phyloP scores from a whole-genome alignment of 2,329 filamentous ascomycete genomes.

The Sclerotinia borealis region DNA sequence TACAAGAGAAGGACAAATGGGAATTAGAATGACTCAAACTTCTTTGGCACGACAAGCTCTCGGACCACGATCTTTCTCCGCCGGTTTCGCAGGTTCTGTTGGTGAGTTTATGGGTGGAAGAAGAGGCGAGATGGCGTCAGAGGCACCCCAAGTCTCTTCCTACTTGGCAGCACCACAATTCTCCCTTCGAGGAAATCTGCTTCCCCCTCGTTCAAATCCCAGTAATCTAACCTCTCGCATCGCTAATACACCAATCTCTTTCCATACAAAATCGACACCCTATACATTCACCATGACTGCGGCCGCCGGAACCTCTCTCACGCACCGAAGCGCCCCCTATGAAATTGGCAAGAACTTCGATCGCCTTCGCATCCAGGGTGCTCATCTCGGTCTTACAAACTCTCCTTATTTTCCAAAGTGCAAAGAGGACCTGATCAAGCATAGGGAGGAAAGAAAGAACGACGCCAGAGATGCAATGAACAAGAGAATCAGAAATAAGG shows the following conservation, averaged over 20 bases:
- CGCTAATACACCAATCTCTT: background rate
- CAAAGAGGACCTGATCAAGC: background rate
- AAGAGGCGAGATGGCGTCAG: background rate
- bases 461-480: background rate
- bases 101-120: background rate
- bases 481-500: background rate
- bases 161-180: background rate
- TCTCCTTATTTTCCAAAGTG: background rate
- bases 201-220: background rate
- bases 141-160: background rate
- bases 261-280: background rate
- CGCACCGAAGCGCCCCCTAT: background rate
- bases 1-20: background rate
- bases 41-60: background rate
- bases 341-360: background rate
- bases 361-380: background rate
- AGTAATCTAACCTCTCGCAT: no score
- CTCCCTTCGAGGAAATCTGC: background rate
- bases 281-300: background rate
- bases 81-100: background rate
- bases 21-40: background rate
- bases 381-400: background rate
- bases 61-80: background rate
- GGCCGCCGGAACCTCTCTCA: background rate
- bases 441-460: constrained; percentile 3